Evolutionary conservation across 257 asterid species (phyloP).

Genomic region (Ballota nigra): DNA sequence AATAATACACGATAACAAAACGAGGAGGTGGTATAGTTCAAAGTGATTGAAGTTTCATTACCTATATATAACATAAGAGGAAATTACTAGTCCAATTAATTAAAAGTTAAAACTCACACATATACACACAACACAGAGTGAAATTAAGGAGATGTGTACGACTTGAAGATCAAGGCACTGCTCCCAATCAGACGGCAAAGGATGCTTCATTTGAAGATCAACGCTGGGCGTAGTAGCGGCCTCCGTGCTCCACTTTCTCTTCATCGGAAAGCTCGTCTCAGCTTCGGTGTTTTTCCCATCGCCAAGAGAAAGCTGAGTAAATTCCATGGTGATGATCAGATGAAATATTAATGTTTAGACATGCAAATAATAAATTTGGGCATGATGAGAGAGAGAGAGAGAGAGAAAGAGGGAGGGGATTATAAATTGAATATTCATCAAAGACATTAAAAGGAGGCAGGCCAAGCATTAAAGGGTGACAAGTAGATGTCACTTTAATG

Average conservation of each 20-base stretch:
- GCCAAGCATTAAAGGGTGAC: slow-evolving; percentile 45
- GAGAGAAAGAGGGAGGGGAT: no score
- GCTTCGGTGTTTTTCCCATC: background rate
- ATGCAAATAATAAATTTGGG: slow-evolving; percentile 1
- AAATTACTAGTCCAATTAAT: no score
- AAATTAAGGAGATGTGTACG: background rate
- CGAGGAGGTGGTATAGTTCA: no score
- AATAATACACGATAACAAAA: no score
- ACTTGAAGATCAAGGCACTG: slow-evolving; percentile 72
- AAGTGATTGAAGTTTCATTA: no score
- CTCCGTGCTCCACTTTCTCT: slow-evolving; percentile 36
- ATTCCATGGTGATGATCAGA: slow-evolving; percentile 33
- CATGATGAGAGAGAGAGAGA: background rate
- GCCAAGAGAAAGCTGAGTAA: slow-evolving; percentile 43
- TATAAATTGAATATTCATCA: slow-evolving; percentile 25
- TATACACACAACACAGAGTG: background rate
- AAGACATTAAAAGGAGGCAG: slow-evolving; percentile 46
- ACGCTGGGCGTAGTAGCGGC: slow-evolving; percentile 25
- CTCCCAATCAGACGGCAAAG: slow-evolving; percentile 65
- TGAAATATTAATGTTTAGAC: background rate
- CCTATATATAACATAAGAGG: no score
- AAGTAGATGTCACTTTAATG: slow-evolving; percentile 57
- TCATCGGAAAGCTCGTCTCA: slow-evolving; percentile 37
- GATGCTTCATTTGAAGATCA: slow-evolving; percentile 52
- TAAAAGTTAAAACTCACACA: no score